A percentile compares a stretch with the other conserved stretches of the same genome.
These are phyloP conservation scores for Talaromyces sp. DNA, from an alignment of 2,329 filamentous ascomycete genomes.

Conservation along the genomic window DNA sequence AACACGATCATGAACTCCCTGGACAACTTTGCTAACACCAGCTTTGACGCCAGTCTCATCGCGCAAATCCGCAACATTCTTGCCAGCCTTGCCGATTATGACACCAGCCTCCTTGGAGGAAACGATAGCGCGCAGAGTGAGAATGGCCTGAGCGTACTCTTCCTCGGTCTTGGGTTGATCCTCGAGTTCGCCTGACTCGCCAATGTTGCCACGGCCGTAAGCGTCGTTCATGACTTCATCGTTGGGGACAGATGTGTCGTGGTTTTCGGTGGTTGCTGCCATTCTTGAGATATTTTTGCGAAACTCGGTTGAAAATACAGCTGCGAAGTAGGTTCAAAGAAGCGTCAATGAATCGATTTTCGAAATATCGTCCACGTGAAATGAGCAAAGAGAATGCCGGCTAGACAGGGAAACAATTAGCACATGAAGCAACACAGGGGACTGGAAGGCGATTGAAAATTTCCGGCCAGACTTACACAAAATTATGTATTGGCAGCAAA, in stretches of 20 bases:
- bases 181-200: constrained; percentile 67
- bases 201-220: constrained; percentile 65
- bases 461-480: constrained; percentile 19
- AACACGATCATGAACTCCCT: constrained; percentile 94
- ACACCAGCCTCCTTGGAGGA: constrained; percentile 98
- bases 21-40: constrained; percentile 97
- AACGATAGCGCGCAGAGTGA: constrained; percentile 95
- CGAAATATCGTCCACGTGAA: neutral
- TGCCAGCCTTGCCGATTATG: constrained; percentile 97
- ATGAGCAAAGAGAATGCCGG: constrained; percentile 3
- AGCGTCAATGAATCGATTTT: neutral
- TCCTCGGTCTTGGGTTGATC: constrained; percentile 87
- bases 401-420: neutral
- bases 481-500: constrained; percentile 5
- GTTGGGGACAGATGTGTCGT: constrained; percentile 54
- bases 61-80: constrained; percentile 94
- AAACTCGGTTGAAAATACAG: neutral
- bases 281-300: constrained; percentile 41
- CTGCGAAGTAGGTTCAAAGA: neutral
- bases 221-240: constrained; percentile 61
- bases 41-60: constrained; percentile 98
- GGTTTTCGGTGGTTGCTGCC: constrained; percentile 58
- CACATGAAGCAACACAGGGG: constrained; percentile 4
- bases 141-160: constrained; percentile 87
- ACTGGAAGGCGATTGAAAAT: constrained; percentile 19